phyloP scores from a whole-genome alignment of 192 early-diverging fungal species.

The Polychytrium aggregatum region DNA sequence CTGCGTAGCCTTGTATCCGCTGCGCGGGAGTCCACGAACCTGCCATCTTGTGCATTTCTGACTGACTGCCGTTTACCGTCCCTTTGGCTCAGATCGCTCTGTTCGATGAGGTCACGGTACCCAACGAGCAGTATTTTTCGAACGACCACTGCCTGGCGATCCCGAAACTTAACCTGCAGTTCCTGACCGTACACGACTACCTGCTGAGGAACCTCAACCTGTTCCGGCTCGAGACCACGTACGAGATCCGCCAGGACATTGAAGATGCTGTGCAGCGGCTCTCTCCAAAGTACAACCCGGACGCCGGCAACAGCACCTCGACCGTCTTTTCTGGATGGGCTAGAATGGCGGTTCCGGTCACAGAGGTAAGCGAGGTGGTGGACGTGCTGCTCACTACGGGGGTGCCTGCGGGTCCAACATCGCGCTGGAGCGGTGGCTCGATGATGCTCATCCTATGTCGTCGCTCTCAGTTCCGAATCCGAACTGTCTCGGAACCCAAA shows the following conservation, averaged over 20 bases:
- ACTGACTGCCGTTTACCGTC: slow-evolving; percentile 4
- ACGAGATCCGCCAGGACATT: slow-evolving; percentile 77
- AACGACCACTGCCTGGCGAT: slow-evolving; percentile 62
- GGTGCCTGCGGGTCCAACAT: not conserved
- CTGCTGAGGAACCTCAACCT: slow-evolving; percentile 74
- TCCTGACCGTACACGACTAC: slow-evolving; percentile 85
- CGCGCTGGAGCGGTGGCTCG: not conserved
- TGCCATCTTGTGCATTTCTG: slow-evolving; percentile 4
- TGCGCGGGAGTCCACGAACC: slow-evolving; percentile 11
- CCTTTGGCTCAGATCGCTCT: slow-evolving; percentile 46
- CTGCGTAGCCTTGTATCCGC: too few species aligned
- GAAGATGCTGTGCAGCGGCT: slow-evolving; percentile 78
- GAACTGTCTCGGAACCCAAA: slow-evolving; percentile 61
- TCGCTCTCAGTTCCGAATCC: slow-evolving; percentile 40
- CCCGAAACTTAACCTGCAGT: slow-evolving; percentile 91
- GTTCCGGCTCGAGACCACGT: slow-evolving; percentile 69
- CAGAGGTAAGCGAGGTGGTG: slow-evolving; percentile 29
- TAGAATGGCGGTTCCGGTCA: slow-evolving; percentile 74
- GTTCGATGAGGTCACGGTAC: slow-evolving; percentile 55
- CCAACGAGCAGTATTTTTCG: slow-evolving; percentile 19
- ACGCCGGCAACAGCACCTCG: slow-evolving; percentile 21
- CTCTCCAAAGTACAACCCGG: slow-evolving; percentile 47
- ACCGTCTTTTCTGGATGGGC: slow-evolving; percentile 90
- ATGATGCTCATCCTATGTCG: slow-evolving; percentile 1
- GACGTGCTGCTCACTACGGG: slow-evolving; percentile 15